These are phyloP conservation scores for Aureoboletus auriporus DNA, from an alignment of 768 basidiomycete species.

Conservation along the genomic window DNA sequence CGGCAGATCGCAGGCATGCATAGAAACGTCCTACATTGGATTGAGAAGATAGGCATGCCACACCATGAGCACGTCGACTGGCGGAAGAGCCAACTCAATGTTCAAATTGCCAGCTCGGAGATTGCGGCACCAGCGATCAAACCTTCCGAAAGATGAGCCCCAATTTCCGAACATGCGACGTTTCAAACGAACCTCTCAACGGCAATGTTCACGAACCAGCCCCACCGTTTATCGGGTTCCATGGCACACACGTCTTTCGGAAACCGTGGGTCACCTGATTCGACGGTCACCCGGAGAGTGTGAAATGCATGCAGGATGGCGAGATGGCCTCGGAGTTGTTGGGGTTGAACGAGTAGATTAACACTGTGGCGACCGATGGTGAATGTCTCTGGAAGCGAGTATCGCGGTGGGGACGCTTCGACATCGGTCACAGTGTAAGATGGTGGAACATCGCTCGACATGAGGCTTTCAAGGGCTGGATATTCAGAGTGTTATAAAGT, in stretches of 20 bases:
- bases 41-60: slow-evolving; percentile 40
- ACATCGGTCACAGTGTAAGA: background rate
- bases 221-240: slow-evolving; percentile 31
- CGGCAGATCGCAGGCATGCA: too few relatives aligned
- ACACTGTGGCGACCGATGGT: slow-evolving; percentile 5
- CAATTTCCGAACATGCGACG: background rate
- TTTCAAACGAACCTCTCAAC: slow-evolving; percentile 29
- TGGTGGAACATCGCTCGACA: background rate
- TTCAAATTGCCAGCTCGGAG: slow-evolving; percentile 2
- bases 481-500: background rate
- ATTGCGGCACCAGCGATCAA: slow-evolving; percentile 31
- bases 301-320: slow-evolving; percentile 26
- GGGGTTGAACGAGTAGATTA: slow-evolving; percentile 15
- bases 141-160: slow-evolving; percentile 17
- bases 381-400: slow-evolving; percentile 16
- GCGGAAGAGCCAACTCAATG: slow-evolving; percentile 23
- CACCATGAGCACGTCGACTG: slow-evolving; percentile 38
- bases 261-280: slow-evolving; percentile 12
- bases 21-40: slow-evolving; percentile 23
- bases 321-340: slow-evolving; percentile 31
- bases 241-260: slow-evolving; percentile 10
- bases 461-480: background rate
- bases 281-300: slow-evolving; percentile 18
- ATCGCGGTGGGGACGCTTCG: background rate
- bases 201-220: slow-evolving; percentile 36